These are phyloP conservation scores for Candida cerambycidarum DNA, from an alignment of 805 yeast genomes.

Conservation along the genomic window DNA sequence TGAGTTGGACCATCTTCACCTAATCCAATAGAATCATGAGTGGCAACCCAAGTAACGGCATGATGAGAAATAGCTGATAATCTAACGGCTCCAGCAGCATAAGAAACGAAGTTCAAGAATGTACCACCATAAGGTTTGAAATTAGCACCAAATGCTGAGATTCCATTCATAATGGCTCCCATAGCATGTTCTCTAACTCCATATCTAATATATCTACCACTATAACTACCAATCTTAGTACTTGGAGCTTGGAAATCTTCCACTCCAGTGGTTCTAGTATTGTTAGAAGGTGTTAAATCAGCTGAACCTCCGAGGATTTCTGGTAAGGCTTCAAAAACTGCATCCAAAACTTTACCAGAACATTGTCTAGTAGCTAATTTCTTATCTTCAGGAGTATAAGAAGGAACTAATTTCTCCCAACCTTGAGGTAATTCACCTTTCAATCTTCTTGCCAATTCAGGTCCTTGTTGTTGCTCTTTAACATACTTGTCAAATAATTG, in stretches of 20 bases:
- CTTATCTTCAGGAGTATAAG: slow-evolving; percentile 71
- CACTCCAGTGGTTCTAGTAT: slow-evolving; percentile 83
- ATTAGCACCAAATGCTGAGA: slow-evolving; percentile 84
- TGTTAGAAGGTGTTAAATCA: slow-evolving; percentile 94
- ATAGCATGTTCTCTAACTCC: slow-evolving; percentile 99
- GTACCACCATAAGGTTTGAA: slow-evolving; percentile 94
- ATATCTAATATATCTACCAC: slow-evolving; percentile 92
- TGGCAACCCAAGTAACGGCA: slow-evolving; percentile 84
- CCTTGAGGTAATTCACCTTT: slow-evolving; percentile 73
- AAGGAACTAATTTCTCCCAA: slow-evolving; percentile 79
- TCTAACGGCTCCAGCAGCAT: slow-evolving; percentile 86
- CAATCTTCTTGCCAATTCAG: slow-evolving; percentile 78
- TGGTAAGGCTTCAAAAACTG: slow-evolving; percentile 65
- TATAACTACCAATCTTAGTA: slow-evolving; percentile 75
- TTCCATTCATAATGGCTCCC: slow-evolving; percentile 99
- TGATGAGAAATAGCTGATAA: slow-evolving; percentile 79
- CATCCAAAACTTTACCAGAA: slow-evolving; percentile 74
- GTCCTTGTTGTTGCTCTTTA: slow-evolving; percentile 64
- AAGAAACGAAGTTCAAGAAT: slow-evolving; percentile 86
- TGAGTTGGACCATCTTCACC: slow-evolving; percentile 96
- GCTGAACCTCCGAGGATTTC: slow-evolving; percentile 98
- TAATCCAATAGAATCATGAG: slow-evolving; percentile 86
- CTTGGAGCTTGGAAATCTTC: slow-evolving; percentile 90
- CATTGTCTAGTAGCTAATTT: slow-evolving; percentile 94
- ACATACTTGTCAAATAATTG: slow-evolving; percentile 57